Percentiles rank a stretch among this genome's conserved stretches.
Evolutionary conservation across 768 basidiomycete species (phyloP).

Genomic region (Kwoniella pini): DNA sequence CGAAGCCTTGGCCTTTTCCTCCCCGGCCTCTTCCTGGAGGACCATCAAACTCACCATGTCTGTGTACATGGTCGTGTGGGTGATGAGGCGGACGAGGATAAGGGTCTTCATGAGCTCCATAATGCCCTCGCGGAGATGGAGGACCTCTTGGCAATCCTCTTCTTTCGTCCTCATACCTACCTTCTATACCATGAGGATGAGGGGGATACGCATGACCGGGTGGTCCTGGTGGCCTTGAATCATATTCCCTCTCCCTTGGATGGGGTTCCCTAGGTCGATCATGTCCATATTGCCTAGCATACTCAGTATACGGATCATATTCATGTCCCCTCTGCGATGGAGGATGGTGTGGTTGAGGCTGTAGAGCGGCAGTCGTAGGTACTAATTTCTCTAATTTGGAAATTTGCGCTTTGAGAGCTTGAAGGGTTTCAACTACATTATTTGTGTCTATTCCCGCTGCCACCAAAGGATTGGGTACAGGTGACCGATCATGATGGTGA

Average conservation of each 20-base stretch:
- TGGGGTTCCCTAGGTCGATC: neutral
- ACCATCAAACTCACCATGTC: neutral
- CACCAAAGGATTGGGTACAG: neutral
- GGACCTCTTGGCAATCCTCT: no score
- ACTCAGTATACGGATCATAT: neutral
- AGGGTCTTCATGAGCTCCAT: neutral
- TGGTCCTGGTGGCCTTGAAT: neutral
- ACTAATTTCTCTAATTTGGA: conserved; percentile 21
- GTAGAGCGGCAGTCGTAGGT: conserved; percentile 4
- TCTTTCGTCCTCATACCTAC: no score
- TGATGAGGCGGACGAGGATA: neutral
- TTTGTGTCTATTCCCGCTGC: conserved; percentile 5
- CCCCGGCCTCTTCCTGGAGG: neutral
- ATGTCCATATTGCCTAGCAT: neutral
- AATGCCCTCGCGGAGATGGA: neutral
- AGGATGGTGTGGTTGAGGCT: neutral
- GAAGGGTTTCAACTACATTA: conserved; percentile 20
- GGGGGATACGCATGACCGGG: no score
- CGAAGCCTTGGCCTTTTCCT: neutral
- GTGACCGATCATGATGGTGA: conserved; percentile 1
- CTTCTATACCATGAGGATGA: no score
- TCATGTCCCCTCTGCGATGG: neutral
- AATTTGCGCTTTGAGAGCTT: conserved; percentile 23
- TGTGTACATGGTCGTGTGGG: neutral
- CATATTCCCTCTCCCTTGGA: conserved; percentile 1